A percentile compares a stretch with the other conserved stretches of the same genome.
These are phyloP conservation scores for Poterioochromonas sp. DNA, from an alignment of 352 stramenopile genomes.

Conservation along the genomic window DNA sequence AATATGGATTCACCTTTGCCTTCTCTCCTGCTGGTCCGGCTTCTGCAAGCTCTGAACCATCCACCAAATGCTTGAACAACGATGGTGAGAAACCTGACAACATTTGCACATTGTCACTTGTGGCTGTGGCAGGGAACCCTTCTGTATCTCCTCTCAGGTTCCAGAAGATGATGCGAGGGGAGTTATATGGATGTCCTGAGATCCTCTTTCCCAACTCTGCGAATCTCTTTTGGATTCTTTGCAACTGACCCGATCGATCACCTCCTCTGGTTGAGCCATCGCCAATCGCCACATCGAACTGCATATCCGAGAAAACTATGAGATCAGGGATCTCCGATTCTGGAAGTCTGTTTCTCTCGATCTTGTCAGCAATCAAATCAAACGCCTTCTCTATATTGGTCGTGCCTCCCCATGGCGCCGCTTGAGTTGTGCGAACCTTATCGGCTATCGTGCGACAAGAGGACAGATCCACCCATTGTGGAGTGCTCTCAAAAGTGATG, in stretches of 20 bases:
- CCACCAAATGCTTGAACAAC: slow-evolving; percentile 39
- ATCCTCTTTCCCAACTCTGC: slow-evolving; percentile 12
- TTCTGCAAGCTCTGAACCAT: slow-evolving; percentile 22
- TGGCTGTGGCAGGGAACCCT: slow-evolving; percentile 23
- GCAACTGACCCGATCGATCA: slow-evolving; percentile 37
- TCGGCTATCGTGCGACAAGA: slow-evolving; percentile 33
- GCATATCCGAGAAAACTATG: slow-evolving; percentile 71
- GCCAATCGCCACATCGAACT: slow-evolving; percentile 51
- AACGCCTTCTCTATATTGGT: slow-evolving; percentile 63
- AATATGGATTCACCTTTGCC: slow-evolving; percentile 32
- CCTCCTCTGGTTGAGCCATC: slow-evolving; percentile 36
- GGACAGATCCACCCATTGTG: slow-evolving; percentile 40
- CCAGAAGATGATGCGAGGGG: slow-evolving; percentile 63
- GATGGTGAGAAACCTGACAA: slow-evolving; percentile 39
- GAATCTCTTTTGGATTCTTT: slow-evolving; percentile 22
- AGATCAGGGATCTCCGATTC: slow-evolving; percentile 55
- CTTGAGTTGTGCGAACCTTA: slow-evolving; percentile 41
- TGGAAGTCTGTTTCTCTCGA: slow-evolving; percentile 44
- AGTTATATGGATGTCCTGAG: slow-evolving; percentile 42
- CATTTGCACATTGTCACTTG: slow-evolving; percentile 29
- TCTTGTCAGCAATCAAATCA: slow-evolving; percentile 51
- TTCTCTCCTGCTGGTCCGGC: not conserved
- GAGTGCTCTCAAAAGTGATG: slow-evolving; percentile 50
- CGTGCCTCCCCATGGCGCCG: slow-evolving; percentile 47
- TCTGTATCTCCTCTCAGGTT: slow-evolving; percentile 49